Base-by-base conservation (phyloP, 2,329 filamentous ascomycete genomes). In the Diaporthe sp. region DNA sequence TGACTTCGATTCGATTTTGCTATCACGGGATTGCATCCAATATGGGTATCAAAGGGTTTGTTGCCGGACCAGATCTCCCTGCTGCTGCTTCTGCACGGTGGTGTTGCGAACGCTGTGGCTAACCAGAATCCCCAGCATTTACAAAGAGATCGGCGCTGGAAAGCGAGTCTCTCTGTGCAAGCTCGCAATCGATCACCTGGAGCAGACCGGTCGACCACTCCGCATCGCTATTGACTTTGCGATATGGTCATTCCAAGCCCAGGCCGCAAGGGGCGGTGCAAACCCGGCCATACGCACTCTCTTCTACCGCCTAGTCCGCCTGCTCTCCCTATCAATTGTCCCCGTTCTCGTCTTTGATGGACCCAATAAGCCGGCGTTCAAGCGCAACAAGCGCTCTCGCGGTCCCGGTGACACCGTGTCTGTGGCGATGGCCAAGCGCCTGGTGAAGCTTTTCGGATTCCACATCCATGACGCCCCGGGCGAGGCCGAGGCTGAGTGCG, bases 241-340 rank as follows among this genome's bases (percentile, higher is more conserved):
- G 3, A 98, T 99, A 81, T 99, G 97, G 97, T 93, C 98, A 58
- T 98, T 98, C 81, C 97, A 99, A 81, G 93, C 93, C 17, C 95
- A 97, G 81, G 93, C 95, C 19, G 94, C 94, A 25, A 92, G 92
- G 85, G 92, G 96, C 61, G 97, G 97, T 75, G 92, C 92, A 15
- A 98, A 98, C 79, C 96, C 97, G 9, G 96, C 96, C 1, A 88
- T 98, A 50, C 91, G 97, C 73, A 98, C 96, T 1, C 90, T 99
- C 33, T 98, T 98, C 84, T 98, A 97, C 83, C 93, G 97, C 45
- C 90, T 98, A 0, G 87, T 96, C 1, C 83, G 85, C 6, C 83
- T 90, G 1, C 82, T 89, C 35, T 84, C 84, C 28, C 82, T 87
- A 8, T 85, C 88, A 22, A 86, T 91, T 8, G 84, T 88, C 54